These are phyloP conservation scores for Fagus sylvatica DNA, from an alignment of 306 rosid species.

Conservation along the genomic window DNA sequence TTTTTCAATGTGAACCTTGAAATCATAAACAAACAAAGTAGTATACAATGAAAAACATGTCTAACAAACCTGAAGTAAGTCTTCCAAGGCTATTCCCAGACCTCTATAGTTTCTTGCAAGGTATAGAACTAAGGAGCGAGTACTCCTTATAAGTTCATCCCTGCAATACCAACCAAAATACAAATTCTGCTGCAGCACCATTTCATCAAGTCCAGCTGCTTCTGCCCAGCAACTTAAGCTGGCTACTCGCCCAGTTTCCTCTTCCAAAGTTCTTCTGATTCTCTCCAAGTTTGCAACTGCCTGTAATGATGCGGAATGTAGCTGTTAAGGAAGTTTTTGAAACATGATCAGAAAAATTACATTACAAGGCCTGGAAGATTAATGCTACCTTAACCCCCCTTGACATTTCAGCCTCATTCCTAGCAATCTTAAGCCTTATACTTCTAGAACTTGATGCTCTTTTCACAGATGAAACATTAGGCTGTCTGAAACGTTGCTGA, in stretches of 20 bases:
- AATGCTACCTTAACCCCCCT: constrained; percentile 69
- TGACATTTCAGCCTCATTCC: constrained; percentile 79
- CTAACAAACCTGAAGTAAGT: constrained; percentile 78
- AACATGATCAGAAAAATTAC: neutral
- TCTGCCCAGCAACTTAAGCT: constrained; percentile 82
- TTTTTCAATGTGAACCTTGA: neutral
- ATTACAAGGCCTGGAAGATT: constrained; percentile 10
- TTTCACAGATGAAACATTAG: constrained; percentile 37
- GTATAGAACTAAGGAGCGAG: constrained; percentile 68
- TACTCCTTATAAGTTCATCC: constrained; percentile 78
- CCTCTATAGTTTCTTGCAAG: constrained; percentile 79
- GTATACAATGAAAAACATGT: constrained; percentile 1
- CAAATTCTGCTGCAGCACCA: constrained; percentile 53
- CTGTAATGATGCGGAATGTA: constrained; percentile 34
- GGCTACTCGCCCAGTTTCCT: constrained; percentile 53
- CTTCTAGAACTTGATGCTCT: constrained; percentile 42
- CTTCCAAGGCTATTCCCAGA: constrained; percentile 72
- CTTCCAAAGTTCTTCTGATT: constrained; percentile 60
- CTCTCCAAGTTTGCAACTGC: constrained; percentile 70
- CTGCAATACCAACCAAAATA: constrained; percentile 66
- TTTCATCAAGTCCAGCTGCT: constrained; percentile 66
- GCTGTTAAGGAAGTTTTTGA: neutral
- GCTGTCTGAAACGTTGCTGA: constrained; percentile 25
- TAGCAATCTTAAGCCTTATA: constrained; percentile 45
- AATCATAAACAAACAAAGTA: constrained; percentile 6